Evolutionary conservation across 495 filamentous ascomycete species (phyloP).

Genomic region (Tetracladium marchalianum): DNA sequence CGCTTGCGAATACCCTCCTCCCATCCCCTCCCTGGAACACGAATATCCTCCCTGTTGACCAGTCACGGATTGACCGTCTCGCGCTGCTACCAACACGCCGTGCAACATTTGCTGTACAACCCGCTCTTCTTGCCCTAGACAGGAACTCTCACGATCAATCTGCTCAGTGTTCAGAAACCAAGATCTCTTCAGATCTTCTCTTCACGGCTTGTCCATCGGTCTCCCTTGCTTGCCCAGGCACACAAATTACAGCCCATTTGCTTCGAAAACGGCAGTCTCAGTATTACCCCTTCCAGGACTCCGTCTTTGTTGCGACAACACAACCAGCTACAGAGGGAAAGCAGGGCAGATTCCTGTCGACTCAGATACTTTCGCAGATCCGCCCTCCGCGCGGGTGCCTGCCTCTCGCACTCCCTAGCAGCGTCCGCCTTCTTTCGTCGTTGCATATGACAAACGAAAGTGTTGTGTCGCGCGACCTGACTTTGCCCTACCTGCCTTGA

Average conservation of each 20-base stretch:
- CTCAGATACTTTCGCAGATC: conserved; percentile 6
- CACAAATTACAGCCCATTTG: neutral
- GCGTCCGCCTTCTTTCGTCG: conserved; percentile 7
- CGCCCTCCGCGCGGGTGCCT: conserved; percentile 16
- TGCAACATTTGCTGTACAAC: too few species aligned
- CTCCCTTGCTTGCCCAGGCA: conserved; percentile 10
- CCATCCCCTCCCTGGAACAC: too few species aligned
- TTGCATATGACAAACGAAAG: conserved; percentile 20
- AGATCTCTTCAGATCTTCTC: too few species aligned
- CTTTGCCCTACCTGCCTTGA: conserved; percentile 10
- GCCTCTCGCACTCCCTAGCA: neutral
- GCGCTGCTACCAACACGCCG: too few species aligned
- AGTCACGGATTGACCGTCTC: too few species aligned
- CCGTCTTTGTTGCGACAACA: conserved; percentile 2
- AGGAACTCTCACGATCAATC: too few species aligned
- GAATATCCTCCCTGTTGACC: too few species aligned
- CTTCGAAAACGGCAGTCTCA: conserved; percentile 6
- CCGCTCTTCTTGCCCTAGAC: too few species aligned
- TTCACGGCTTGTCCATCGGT: neutral
- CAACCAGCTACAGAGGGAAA: conserved; percentile 5
- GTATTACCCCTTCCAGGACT: too few species aligned
- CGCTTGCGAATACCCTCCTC: too few species aligned
- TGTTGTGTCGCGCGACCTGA: conserved; percentile 21
- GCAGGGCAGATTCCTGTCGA: conserved; percentile 1
- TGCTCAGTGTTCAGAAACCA: too few species aligned